Percentiles rank a stretch among this genome's conserved stretches.
Evolutionary conservation across 306 rosid genomes (phyloP).

Genomic region (Senna siamea): DNA sequence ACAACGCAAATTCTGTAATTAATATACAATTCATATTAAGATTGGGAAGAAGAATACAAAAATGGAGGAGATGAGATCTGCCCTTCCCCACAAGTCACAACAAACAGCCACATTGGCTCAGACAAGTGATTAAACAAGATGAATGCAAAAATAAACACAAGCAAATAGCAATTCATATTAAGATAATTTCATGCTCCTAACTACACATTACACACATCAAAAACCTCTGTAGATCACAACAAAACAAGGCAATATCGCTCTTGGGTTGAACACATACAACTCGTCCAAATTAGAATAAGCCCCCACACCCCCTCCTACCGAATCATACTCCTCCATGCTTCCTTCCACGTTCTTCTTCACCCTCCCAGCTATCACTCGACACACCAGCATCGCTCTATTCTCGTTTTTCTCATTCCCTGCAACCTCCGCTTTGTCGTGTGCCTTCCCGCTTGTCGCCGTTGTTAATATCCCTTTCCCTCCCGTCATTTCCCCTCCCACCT

Average conservation of each 20-base stretch:
- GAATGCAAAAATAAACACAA: slow-evolving; percentile 19
- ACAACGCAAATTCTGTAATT: neutral
- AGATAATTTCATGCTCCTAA: too few species aligned
- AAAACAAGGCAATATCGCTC: slow-evolving; percentile 96
- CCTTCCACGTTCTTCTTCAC: slow-evolving; percentile 85
- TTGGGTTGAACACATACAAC: slow-evolving; percentile 73
- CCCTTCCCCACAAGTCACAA: neutral
- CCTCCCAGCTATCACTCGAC: slow-evolving; percentile 95
- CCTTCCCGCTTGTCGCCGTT: slow-evolving; percentile 89
- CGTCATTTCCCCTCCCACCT: too few species aligned
- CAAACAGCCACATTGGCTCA: neutral
- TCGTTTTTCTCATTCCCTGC: slow-evolving; percentile 40
- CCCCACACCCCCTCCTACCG: slow-evolving; percentile 75
- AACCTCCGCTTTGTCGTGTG: slow-evolving; percentile 68
- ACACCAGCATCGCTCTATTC: slow-evolving; percentile 90
- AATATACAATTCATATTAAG: slow-evolving; percentile 34
- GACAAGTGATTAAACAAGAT: slow-evolving; percentile 14
- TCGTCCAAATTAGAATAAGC: slow-evolving; percentile 90
- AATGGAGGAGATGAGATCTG: slow-evolving; percentile 29
- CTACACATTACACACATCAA: too few species aligned
- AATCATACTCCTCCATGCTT: slow-evolving; percentile 74
- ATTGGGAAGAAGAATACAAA: slow-evolving; percentile 39
- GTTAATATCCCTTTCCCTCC: slow-evolving; percentile 73
- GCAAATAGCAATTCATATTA: neutral
- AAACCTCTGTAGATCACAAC: slow-evolving; percentile 87